These are phyloP conservation scores for Pittosporum tobira DNA, from an alignment of 129 eudicot species.

Conservation along the genomic window DNA sequence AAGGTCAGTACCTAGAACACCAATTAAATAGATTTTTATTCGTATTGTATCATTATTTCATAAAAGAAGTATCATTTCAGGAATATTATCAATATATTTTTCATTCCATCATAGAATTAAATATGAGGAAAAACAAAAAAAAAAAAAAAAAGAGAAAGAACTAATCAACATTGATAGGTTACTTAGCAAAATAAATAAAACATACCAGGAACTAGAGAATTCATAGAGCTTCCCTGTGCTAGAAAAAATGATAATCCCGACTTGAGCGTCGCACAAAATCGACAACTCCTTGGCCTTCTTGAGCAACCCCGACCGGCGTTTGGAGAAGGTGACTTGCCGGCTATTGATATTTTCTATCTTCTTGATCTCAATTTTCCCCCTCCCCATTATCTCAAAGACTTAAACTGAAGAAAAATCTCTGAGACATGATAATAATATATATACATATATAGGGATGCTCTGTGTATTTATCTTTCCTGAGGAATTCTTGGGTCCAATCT, in stretches of 20 bases:
- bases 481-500: constrained; percentile 18
- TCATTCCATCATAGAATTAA: too few relatives aligned
- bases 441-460: constrained; percentile 4
- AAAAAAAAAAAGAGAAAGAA: not conserved
- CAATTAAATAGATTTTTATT: too few relatives aligned
- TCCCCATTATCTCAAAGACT: constrained; percentile 64
- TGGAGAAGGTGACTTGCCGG: constrained; percentile 74
- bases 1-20: too few relatives aligned
- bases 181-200: not conserved
- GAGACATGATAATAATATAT: too few relatives aligned
- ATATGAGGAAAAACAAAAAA: not conserved
- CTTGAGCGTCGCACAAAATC: constrained; percentile 62
- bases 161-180: not conserved
- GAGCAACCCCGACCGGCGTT: constrained; percentile 54
- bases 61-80: too few relatives aligned
- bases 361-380: constrained; percentile 77
- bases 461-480: constrained; percentile 7
- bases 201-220: constrained; percentile 59
- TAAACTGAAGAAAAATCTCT: too few relatives aligned
- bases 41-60: too few relatives aligned
- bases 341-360: constrained; percentile 72
- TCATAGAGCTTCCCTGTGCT: constrained; percentile 71
- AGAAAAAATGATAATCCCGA: constrained; percentile 68
- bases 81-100: too few relatives aligned
- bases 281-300: constrained; percentile 76